phyloP scores from a whole-genome alignment of 2,329 filamentous ascomycete genomes.

The Chrysoporthe cubensis region DNA sequence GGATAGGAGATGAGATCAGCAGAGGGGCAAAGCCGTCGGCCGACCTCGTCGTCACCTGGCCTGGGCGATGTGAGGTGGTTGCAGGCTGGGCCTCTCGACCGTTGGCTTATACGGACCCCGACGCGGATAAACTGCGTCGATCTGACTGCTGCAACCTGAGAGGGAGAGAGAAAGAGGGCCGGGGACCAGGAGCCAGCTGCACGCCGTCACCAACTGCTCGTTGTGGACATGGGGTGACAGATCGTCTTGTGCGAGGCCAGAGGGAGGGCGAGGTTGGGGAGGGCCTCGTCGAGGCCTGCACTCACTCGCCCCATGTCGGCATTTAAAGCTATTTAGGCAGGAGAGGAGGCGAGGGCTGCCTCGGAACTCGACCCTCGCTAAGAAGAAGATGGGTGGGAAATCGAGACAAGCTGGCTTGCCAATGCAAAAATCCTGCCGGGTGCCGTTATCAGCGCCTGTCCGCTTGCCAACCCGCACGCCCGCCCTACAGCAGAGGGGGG shows the following conservation, averaged over 20 bases:
- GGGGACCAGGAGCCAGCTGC: not conserved
- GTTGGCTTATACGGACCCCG: constrained; percentile 9
- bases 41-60: not conserved
- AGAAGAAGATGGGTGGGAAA: not conserved
- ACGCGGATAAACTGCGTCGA: constrained; percentile 7
- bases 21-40: not conserved
- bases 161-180: not conserved
- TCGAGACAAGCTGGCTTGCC: not conserved
- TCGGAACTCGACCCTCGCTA: constrained; percentile 6
- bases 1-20: constrained; percentile 6
- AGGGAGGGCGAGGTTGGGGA: not conserved
- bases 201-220: constrained; percentile 8
- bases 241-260: not conserved
- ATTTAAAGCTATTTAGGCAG: constrained; percentile 9
- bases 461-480: not conserved
- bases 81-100: not conserved
- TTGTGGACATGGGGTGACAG: constrained; percentile 7
- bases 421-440: constrained; percentile 4
- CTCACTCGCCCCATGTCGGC: constrained; percentile 12
- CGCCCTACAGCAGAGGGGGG: not conserved
- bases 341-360: constrained; percentile 1
- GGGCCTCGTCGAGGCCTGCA: not conserved
- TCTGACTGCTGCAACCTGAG: not conserved
- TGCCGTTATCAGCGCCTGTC: constrained; percentile 6
- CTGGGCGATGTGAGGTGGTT: not conserved